A percentile compares a stretch with the other conserved stretches of the same genome.
These are phyloP conservation scores for Tylopilus sp. DNA, from an alignment of 1,284 basidiomycete species.

Conservation along the genomic window DNA sequence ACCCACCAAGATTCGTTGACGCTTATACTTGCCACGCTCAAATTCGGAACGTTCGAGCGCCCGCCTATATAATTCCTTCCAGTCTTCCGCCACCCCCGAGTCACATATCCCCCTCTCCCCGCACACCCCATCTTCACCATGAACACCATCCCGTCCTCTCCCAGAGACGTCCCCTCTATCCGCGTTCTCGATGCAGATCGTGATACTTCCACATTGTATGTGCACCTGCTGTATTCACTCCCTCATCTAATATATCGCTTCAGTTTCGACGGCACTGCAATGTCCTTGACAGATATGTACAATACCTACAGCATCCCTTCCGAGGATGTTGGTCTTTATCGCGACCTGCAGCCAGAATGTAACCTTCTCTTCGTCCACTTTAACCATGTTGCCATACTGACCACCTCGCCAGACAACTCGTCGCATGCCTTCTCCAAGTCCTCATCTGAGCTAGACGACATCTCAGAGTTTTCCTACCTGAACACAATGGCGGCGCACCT, in stretches of 20 bases:
- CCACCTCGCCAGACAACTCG: conserved; percentile 5
- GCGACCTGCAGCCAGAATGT: conserved; percentile 7
- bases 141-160: conserved; percentile 4
- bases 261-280: conserved; percentile 10
- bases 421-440: background rate
- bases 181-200: conserved; percentile 15
- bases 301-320: background rate
- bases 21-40: conserved; percentile 11
- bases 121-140: conserved; percentile 6
- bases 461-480: conserved; percentile 22
- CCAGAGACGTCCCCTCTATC: conserved; percentile 17
- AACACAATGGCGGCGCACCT: conserved; percentile 7
- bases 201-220: conserved; percentile 15
- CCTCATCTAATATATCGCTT: conserved; percentile 11
- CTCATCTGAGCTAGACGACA: conserved; percentile 18
- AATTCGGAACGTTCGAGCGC: conserved; percentile 10
- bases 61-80: conserved; percentile 21
- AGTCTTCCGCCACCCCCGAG: conserved; percentile 1
- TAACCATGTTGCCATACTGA: conserved; percentile 21
- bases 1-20: conserved; percentile 6
- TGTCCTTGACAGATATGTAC: conserved; percentile 1
- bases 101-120: conserved; percentile 3
- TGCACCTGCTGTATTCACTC: conserved; percentile 2
- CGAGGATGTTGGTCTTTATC: conserved; percentile 1
- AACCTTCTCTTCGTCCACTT: background rate